A percentile compares a stretch with the other conserved stretches of the same genome.
Conservation (phyloP, 2,329 filamentous ascomycete genomes). For the Colletotrichum tamarilloi region DNA sequence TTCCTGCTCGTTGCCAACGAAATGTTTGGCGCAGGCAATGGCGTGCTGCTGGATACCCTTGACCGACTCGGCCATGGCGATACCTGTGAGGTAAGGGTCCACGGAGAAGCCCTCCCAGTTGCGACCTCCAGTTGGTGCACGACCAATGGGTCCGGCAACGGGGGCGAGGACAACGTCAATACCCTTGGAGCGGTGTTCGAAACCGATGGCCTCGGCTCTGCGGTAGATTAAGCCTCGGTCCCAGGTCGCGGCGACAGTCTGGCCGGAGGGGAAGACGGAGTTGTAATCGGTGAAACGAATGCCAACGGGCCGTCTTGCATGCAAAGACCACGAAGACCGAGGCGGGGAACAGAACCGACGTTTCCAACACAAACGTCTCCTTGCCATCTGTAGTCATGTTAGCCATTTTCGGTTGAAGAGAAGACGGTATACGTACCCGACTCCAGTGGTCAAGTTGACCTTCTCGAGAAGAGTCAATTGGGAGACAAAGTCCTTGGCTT, state of each 20-base stretch:
- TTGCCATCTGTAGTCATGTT: constrained; percentile 65
- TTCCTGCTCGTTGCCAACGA: constrained; percentile 80
- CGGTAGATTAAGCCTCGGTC: constrained; percentile 74
- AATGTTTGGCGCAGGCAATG: constrained; percentile 86
- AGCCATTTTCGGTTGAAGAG: neutral
- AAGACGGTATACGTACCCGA: constrained; percentile 68
- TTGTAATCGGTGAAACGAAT: constrained; percentile 82
- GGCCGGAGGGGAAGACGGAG: constrained; percentile 82
- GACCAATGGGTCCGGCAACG: constrained; percentile 59
- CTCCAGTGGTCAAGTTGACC: constrained; percentile 93
- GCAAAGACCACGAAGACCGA: constrained; percentile 80
- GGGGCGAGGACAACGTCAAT: constrained; percentile 75
- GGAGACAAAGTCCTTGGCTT: constrained; percentile 83
- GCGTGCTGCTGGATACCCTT: constrained; percentile 86
- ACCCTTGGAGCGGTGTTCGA: constrained; percentile 80
- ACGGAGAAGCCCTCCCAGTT: constrained; percentile 77
- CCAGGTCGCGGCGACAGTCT: constrained; percentile 87
- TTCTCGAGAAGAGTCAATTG: constrained; percentile 88
- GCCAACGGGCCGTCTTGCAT: constrained; percentile 86
- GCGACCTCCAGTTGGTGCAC: constrained; percentile 57
- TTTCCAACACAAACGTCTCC: constrained; percentile 83
- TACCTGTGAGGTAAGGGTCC: constrained; percentile 80
- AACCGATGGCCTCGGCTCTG: constrained; percentile 59
- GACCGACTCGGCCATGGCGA: constrained; percentile 78
- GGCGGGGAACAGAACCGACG: constrained; percentile 73